Conservation (phyloP, 2,329 filamentous ascomycete species). For the Elsinoe necatrix region DNA sequence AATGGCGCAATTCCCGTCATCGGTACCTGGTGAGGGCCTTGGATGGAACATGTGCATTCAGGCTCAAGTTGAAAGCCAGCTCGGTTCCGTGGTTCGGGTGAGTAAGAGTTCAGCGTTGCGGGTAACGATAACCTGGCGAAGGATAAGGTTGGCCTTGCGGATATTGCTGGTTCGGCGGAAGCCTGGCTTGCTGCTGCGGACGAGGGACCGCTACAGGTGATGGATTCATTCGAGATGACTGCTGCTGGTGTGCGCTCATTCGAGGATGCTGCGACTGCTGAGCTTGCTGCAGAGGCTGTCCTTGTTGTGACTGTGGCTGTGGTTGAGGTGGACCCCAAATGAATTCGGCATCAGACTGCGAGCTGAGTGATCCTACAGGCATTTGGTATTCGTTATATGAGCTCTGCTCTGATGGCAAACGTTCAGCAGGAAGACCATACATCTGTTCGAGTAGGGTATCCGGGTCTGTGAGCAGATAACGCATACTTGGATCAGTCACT, state of each 20-base stretch:
- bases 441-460: slow-evolving; percentile 16
- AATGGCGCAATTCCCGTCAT: neutral
- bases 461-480: slow-evolving; percentile 1
- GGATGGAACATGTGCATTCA: neutral
- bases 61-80: neutral
- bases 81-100: neutral
- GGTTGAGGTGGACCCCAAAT: neutral
- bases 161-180: neutral
- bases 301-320: neutral
- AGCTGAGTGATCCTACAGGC: neutral
- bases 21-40: neutral
- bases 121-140: neutral
- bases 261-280: neutral
- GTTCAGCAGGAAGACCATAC: neutral
- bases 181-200: neutral
- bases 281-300: slow-evolving; percentile 5
- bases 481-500: neutral
- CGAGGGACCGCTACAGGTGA: neutral
- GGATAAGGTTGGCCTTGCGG: neutral
- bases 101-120: neutral
- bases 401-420: slow-evolving; percentile 11
- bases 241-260: neutral
- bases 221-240: neutral
- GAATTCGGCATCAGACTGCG: neutral
- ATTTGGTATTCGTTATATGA: neutral